Percentiles rank a stretch among this genome's conserved stretches.
Evolutionary conservation across 768 basidiomycete genomes (phyloP).

Genomic region (Phylloporus rhodoxanthus): DNA sequence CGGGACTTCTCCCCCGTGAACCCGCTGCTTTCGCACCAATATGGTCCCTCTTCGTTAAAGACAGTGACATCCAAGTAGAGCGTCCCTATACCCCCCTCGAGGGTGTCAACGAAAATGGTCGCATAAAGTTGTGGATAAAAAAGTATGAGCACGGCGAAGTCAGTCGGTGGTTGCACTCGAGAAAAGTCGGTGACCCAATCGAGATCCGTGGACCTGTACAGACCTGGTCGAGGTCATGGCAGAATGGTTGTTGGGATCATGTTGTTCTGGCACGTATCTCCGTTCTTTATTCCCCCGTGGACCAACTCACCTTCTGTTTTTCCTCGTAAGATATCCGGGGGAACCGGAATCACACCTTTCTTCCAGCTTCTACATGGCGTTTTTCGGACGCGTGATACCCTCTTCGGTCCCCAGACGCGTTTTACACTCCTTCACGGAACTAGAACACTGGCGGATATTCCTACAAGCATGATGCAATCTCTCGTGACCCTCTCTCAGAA

Average conservation of each 20-base stretch:
- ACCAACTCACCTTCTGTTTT: neutral
- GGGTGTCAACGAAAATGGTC: slow-evolving; percentile 60
- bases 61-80: slow-evolving; percentile 85
- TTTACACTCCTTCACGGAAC: slow-evolving; percentile 75
- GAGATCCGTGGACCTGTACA: slow-evolving; percentile 72
- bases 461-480: slow-evolving; percentile 54
- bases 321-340: slow-evolving; percentile 71
- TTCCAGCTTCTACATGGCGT: slow-evolving; percentile 63
- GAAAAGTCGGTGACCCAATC: slow-evolving; percentile 56
- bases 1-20: slow-evolving; percentile 30
- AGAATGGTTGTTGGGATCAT: slow-evolving; percentile 67
- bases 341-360: slow-evolving; percentile 84
- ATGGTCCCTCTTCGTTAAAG: slow-evolving; percentile 78
- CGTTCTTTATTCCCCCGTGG: neutral
- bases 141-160: slow-evolving; percentile 75
- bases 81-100: slow-evolving; percentile 78
- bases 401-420: slow-evolving; percentile 36
- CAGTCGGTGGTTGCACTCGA: slow-evolving; percentile 75
- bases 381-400: slow-evolving; percentile 32
- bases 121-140: slow-evolving; percentile 78
- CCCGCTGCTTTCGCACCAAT: slow-evolving; percentile 38
- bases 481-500: slow-evolving; percentile 43
- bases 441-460: slow-evolving; percentile 53
- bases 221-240: slow-evolving; percentile 49
- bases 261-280: slow-evolving; percentile 56